Conservation (phyloP, 805 yeast species). For the Myxozyma udenii region DNA sequence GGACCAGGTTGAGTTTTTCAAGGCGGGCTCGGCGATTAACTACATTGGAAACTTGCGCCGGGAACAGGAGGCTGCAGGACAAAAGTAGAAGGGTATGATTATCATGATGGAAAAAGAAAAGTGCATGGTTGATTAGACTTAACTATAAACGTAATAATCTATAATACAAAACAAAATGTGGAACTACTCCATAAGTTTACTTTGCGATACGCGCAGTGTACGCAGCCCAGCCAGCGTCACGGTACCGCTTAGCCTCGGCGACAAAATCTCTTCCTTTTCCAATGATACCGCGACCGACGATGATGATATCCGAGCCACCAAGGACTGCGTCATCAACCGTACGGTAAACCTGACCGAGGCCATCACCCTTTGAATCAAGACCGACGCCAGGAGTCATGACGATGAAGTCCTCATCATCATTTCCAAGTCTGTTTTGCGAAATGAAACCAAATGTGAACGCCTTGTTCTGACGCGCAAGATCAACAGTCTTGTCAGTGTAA, state of each 20-base stretch:
- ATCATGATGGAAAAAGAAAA: neutral
- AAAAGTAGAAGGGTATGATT: neutral
- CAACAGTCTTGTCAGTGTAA: conserved; percentile 82
- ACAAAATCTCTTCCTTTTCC: conserved; percentile 92
- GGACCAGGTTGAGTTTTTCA: conserved; percentile 93
- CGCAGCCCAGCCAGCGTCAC: conserved; percentile 93
- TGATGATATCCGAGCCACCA: conserved; percentile 89
- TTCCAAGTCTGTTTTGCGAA: conserved; percentile 81
- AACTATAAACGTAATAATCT: neutral
- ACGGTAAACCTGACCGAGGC: conserved; percentile 94
- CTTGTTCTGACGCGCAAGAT: conserved; percentile 80
- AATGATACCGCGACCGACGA: conserved; percentile 96
- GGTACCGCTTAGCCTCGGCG: conserved; percentile 82
- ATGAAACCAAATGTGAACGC: conserved; percentile 95
- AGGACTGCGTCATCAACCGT: conserved; percentile 80
- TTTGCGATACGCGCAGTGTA: conserved; percentile 48
- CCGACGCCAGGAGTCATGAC: conserved; percentile 99
- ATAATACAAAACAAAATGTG: neutral
- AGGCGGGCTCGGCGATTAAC: conserved; percentile 96
- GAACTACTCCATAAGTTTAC: neutral
- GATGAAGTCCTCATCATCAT: conserved; percentile 90
- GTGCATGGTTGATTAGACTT: neutral
- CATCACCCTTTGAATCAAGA: conserved; percentile 92
- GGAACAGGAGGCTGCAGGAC: conserved; percentile 1
- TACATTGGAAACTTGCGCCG: conserved; percentile 59